These are phyloP conservation scores for Neurospora pannonica DNA, from an alignment of 495 filamentous ascomycete genomes.

Conservation along the genomic window DNA sequence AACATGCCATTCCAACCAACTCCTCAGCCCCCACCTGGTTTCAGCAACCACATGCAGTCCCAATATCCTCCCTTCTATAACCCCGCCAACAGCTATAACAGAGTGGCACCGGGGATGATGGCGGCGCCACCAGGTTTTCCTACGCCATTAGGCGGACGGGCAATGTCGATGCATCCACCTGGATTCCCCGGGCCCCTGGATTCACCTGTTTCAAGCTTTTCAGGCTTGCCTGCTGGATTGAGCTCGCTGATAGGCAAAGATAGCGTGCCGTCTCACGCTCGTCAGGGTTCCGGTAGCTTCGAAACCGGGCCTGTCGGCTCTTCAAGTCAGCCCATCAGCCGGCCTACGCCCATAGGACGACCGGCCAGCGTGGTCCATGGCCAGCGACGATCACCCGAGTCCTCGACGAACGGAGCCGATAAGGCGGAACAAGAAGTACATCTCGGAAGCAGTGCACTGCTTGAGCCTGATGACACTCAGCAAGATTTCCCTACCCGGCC, in stretches of 20 bases:
- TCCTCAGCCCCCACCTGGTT: constrained; percentile 27
- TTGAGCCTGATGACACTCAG: constrained; percentile 49
- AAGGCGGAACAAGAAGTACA: constrained; percentile 58
- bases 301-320: constrained; percentile 27
- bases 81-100: constrained; percentile 29
- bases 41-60: constrained; percentile 23
- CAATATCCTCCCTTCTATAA: constrained; percentile 12
- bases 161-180: constrained; percentile 54
- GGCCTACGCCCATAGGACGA: constrained; percentile 80
- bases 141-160: constrained; percentile 51
- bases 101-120: constrained; percentile 37
- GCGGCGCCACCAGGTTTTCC: constrained; percentile 48
- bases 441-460: constrained; percentile 87
- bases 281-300: constrained; percentile 36
- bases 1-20: constrained; percentile 27
- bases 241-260: constrained; percentile 24
- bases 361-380: constrained; percentile 61
- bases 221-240: constrained; percentile 22
- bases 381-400: constrained; percentile 19
- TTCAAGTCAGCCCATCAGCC: constrained; percentile 55
- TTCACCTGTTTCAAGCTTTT: constrained; percentile 26
- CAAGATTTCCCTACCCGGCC: constrained; percentile 10
- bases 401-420: constrained; percentile 41
- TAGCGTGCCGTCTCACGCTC: constrained; percentile 29
- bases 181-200: constrained; percentile 44